A percentile compares a stretch with the other conserved stretches of the same genome.
phyloP scores from a whole-genome alignment of 495 filamentous ascomycete species.

The Aspergillus affinis region DNA sequence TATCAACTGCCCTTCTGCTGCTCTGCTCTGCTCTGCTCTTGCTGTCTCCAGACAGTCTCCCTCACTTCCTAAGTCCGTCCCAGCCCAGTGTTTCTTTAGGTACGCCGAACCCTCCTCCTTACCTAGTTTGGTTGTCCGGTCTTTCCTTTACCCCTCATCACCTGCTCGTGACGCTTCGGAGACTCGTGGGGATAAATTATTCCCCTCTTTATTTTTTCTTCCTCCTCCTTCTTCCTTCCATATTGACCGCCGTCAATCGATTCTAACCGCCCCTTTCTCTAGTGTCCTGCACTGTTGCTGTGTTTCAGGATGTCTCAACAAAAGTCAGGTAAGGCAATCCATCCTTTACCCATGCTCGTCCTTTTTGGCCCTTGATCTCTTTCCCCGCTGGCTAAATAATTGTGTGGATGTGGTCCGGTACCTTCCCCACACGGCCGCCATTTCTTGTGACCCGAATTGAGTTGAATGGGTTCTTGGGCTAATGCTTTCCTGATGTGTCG shows the following conservation, averaged over 20 bases:
- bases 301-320: conserved; percentile 41
- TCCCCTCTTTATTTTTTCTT: conserved; percentile 2
- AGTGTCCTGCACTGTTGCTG: conserved; percentile 25
- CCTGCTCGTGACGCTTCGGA: neutral
- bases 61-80: neutral
- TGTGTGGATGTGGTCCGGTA: conserved; percentile 17
- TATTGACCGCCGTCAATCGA: neutral
- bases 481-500: conserved; percentile 1
- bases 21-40: neutral
- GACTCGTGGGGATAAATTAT: conserved; percentile 8
- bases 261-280: conserved; percentile 10
- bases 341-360: conserved; percentile 1
- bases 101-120: conserved; percentile 2
- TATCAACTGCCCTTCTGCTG: neutral
- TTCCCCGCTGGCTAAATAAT: conserved; percentile 22
- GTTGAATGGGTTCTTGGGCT: conserved; percentile 8
- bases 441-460: conserved; percentile 4
- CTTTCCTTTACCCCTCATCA: conserved; percentile 2
- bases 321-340: conserved; percentile 41
- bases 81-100: neutral
- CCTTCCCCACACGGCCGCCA: conserved; percentile 20
- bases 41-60: too few relatives aligned
- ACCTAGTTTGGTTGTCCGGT: neutral
- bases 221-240: neutral
- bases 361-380: conserved; percentile 12